Evolutionary conservation across 108 stramenopile genomes (phyloP), one percentile per base, ranked within the genome.

Genomic region (Cyclotella atomus): DNA sequence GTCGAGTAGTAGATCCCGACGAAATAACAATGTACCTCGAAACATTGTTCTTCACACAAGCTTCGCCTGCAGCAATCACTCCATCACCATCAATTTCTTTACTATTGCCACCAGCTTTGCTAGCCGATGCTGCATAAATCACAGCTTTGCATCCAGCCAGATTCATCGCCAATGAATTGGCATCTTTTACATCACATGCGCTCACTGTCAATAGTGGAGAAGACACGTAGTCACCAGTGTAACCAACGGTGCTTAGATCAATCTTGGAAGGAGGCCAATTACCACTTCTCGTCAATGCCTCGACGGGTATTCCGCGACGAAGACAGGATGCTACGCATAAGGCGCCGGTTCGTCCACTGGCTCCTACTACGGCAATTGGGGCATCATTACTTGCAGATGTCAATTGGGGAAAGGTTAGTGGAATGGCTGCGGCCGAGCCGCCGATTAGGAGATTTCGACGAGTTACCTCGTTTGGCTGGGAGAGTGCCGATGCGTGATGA

Each of bases 121-220:
- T 68, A 16, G 85, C 85, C 20, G 85, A 86, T 41, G 85, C 85
- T 54, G 82, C 73, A 73, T 86, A 86, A 43, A 86, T 73, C 27
- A 85, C 74, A 19, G 69, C 70, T 47, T 70, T 60, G 46, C 85
- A 73, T 49, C 77, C 77, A 14, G 64, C 30, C 16, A 78, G 17
- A 34, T 34, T 62, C 9, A 50, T n/a, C 3, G 29, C 16, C 3
- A 78, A 64, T 44, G 71, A 71, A 19, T 55, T 36, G 19, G 63
- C 52, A 61, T 80, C 67, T 25, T 69, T 71, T 7, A 65, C 67
- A 75, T 80, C 73, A 60, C 73, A 78, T 27, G 67, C 64, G 29
- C 27, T 19, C 32, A 73, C 44, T 8, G 71, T 70, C 50, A 78
- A 49, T 2, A 78, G 28, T 0, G 64, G 36, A 33, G 55, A 66